Evolutionary conservation across 176 grass and related monocot genomes (phyloP), one percentile per base, ranked within the genome.

Genomic region (Themeda triandra): DNA sequence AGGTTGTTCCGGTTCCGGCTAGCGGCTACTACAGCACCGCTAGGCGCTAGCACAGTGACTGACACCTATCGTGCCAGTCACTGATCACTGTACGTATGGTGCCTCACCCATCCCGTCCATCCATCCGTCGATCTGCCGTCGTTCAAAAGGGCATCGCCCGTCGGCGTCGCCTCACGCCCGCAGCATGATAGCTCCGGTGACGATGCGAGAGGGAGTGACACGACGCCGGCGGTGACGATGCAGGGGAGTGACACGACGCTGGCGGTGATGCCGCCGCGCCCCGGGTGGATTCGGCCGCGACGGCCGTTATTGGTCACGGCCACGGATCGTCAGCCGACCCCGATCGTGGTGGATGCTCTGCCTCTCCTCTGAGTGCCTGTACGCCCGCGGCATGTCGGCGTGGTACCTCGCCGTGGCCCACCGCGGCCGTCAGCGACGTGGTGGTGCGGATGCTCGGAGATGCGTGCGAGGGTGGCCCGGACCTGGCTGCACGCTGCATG

Each of bases 321-420:
- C 41, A 30, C 7, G 56, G 37, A 30, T 48, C 17, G 14, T 21
- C 46, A 32, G 31, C 36, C 31, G 17, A 35, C 13, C 62, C 68
- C 13, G 28, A 80, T 15, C 75, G 81, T 79, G 75, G 75, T 58
- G 73, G 53, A 1, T 18, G 6, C 18, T 4, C 6, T 3, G 4
- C 13, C 74, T 14, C 42, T 45, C 13, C 44, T n/a, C 42, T 13
- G 42, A 12, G 11, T 84, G 67, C 76, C 31, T 56, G 76, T 80
- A 60, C 81, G 87, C 58, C 69, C 28, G 68, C 74, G 66, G 54
- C 81, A 72, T 19, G n/a, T n/a, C n/a, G 25, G 37, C 27, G 63
- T 4, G 56, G 51, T 21, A 8, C 2, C 18, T 31, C 56, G 32
- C 9, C 66, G n/a, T 64, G 24, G 69, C 11, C 48, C 27, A 32